Evolutionary conservation across 2,329 filamentous ascomycete species (phyloP).

Genomic region (Monilinia aucupariae): DNA sequence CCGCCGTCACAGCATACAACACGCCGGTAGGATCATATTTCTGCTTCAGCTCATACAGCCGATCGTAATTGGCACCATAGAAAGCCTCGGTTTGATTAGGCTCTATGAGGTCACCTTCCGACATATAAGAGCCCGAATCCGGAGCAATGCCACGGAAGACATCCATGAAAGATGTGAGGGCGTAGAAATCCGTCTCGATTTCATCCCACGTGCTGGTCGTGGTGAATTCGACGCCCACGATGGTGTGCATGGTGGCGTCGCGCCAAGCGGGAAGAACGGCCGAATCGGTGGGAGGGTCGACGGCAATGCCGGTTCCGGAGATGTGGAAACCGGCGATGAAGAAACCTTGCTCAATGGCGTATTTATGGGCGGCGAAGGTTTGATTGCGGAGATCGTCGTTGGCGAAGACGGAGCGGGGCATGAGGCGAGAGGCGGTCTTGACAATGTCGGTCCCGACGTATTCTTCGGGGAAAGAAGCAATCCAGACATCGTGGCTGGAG

Average conservation of each 20-base stretch:
- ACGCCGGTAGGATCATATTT: slow-evolving; percentile 21
- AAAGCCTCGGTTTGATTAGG: slow-evolving; percentile 31
- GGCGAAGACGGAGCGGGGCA: slow-evolving; percentile 39
- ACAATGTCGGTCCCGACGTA: slow-evolving; percentile 32
- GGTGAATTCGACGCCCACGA: slow-evolving; percentile 17
- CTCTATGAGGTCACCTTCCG: slow-evolving; percentile 18
- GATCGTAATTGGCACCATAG: slow-evolving; percentile 36
- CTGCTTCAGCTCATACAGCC: slow-evolving; percentile 26
- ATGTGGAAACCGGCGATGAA: slow-evolving; percentile 34
- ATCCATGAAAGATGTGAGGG: slow-evolving; percentile 22
- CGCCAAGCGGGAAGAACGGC: slow-evolving; percentile 36
- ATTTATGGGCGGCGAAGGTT: slow-evolving; percentile 33
- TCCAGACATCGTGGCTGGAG: slow-evolving; percentile 30
- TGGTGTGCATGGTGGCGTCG: slow-evolving; percentile 21
- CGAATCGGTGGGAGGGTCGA: slow-evolving; percentile 27
- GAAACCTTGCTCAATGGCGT: slow-evolving; percentile 35
- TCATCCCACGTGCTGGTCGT: slow-evolving; percentile 42
- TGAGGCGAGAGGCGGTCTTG: slow-evolving; percentile 38
- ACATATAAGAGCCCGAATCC: slow-evolving; percentile 14
- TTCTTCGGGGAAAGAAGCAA: slow-evolving; percentile 40
- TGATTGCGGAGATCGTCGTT: slow-evolving; percentile 27
- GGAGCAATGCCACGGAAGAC: slow-evolving; percentile 21
- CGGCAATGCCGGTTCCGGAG: slow-evolving; percentile 11
- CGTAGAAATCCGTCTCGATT: slow-evolving; percentile 40
- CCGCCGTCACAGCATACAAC: slow-evolving; percentile 22